A percentile compares a stretch with the other conserved stretches of the same genome.
Conservation (phyloP, 768 basidiomycete species). For the Lactarius evosmus region DNA sequence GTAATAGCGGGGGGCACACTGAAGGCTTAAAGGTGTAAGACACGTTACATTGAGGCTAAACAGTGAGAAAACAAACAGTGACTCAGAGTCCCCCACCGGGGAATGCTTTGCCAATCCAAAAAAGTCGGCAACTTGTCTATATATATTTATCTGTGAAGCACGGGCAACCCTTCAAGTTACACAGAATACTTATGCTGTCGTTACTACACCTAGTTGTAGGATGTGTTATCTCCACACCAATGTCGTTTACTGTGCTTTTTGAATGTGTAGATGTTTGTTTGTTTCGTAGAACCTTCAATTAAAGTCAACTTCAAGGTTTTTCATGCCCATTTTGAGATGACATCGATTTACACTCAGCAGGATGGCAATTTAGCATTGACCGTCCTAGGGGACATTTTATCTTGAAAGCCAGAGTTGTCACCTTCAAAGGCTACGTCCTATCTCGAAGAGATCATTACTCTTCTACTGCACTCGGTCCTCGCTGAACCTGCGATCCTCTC, state of each 20-base stretch:
- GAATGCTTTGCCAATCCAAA: too few relatives aligned
- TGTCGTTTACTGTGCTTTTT: background rate
- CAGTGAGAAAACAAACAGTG: too few relatives aligned
- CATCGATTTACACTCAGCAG: background rate
- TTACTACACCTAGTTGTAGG: background rate
- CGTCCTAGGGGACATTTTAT: slow-evolving; percentile 13
- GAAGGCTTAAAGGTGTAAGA: too few relatives aligned
- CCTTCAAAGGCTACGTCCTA: slow-evolving; percentile 43
- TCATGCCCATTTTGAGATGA: slow-evolving; percentile 7
- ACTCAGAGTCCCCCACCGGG: too few relatives aligned
- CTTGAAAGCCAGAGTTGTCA: slow-evolving; percentile 22
- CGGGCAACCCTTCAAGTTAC: too few relatives aligned
- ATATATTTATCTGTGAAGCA: too few relatives aligned
- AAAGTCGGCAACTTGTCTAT: too few relatives aligned
- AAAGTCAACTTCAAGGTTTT: too few relatives aligned
- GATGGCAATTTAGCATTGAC: background rate
- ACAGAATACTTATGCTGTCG: background rate
- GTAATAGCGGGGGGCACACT: too few relatives aligned
- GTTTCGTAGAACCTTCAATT: background rate
- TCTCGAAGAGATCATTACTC: slow-evolving; percentile 59
- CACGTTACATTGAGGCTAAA: too few relatives aligned
- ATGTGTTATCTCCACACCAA: background rate
- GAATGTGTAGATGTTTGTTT: background rate
- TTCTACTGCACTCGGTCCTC: slow-evolving; percentile 65
- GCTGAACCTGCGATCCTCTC: slow-evolving; percentile 73